Evolutionary conservation across 495 filamentous ascomycete species (phyloP), one percentile per base, ranked within the genome.

Genomic region (Glutinoglossum americanum): DNA sequence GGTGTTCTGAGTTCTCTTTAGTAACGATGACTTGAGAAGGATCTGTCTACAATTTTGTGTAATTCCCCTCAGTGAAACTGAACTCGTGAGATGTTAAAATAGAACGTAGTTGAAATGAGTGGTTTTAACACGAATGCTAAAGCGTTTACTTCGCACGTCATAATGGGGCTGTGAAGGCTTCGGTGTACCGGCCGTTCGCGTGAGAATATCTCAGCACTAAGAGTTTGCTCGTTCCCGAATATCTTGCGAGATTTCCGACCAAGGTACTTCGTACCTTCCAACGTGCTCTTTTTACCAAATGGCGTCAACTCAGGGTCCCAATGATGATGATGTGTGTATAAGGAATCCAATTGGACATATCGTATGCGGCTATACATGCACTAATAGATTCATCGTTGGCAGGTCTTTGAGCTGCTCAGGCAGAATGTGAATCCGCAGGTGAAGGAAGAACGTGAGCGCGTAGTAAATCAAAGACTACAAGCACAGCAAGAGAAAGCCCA

Each of bases 391-490:
- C 33, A 9, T 4, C 9, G 4, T 33, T 33, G 21, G 61, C n/a
- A 81, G 82, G 75, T 82, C 73, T 84, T 83, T 71, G 77, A 78
- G 60, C 74, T 72, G 63, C 74, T 88, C 56, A 79, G 76, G 66
- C 73, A 76, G 60, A 74, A 73, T 60, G 67, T 73, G 62, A 80
- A 87, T 65, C 75, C 80, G 7, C 74, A 77, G 61, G 72, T 78
- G 51, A 65, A 74, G 57, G 76, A 81, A 67, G 76, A 79, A 64
- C 76, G 79, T 57, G 74, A 84, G 59, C 72, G 78, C 63, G 77
- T 76, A 15, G 64, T 82, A 61, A 77, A 79, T 62, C 79, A 79
- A 62, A 72, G 79, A 49, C 71, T 80, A n/a, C 71, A 74, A 60
- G 74, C 73, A 15, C 81, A 85, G 57, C 76, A 80, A 64, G 76